Conservation (phyloP, 2,329 filamentous ascomycete genomes). For the Cladosporium sphaerospermum region DNA sequence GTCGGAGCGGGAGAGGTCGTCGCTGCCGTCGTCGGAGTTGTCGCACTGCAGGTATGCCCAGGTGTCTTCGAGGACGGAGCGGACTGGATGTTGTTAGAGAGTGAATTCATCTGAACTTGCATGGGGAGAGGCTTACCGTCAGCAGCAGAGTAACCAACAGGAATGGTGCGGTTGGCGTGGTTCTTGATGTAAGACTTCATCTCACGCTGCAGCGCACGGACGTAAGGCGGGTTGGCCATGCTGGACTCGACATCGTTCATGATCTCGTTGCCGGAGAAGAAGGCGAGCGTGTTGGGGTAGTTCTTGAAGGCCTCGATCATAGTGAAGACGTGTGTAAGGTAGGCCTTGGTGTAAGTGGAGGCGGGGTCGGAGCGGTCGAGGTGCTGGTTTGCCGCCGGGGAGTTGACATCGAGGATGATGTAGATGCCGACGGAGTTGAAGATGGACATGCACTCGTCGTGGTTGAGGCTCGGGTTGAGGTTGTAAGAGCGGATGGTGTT, state of each 20-base stretch:
- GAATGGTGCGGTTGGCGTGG: slow-evolving; percentile 52
- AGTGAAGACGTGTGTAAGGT: slow-evolving; percentile 54
- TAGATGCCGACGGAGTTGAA: slow-evolving; percentile 63
- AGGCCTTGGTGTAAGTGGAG: slow-evolving; percentile 49
- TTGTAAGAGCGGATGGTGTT: slow-evolving; percentile 64
- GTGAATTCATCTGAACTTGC: neutral
- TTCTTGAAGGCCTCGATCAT: slow-evolving; percentile 62
- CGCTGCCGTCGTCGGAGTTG: slow-evolving; percentile 40
- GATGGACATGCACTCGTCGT: slow-evolving; percentile 57
- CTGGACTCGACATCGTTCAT: slow-evolving; percentile 54
- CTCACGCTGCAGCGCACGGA: slow-evolving; percentile 58
- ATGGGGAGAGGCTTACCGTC: slow-evolving; percentile 38
- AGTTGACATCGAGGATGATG: slow-evolving; percentile 61
- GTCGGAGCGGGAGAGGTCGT: slow-evolving; percentile 58
- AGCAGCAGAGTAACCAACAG: slow-evolving; percentile 64
- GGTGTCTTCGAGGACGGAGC: slow-evolving; percentile 64
- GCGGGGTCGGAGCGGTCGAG: slow-evolving; percentile 51
- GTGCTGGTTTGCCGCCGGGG: slow-evolving; percentile 49
- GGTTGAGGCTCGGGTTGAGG: slow-evolving; percentile 52
- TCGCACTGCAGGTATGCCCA: slow-evolving; percentile 71
- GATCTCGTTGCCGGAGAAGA: slow-evolving; percentile 64
- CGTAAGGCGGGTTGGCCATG: slow-evolving; percentile 50
- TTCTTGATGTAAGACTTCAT: slow-evolving; percentile 62
- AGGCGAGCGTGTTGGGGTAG: slow-evolving; percentile 60
- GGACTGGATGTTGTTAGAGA: slow-evolving; percentile 44